Evolutionary conservation across 2,329 filamentous ascomycete species (phyloP).

Genomic region (Sarocladiaceae sp.): DNA sequence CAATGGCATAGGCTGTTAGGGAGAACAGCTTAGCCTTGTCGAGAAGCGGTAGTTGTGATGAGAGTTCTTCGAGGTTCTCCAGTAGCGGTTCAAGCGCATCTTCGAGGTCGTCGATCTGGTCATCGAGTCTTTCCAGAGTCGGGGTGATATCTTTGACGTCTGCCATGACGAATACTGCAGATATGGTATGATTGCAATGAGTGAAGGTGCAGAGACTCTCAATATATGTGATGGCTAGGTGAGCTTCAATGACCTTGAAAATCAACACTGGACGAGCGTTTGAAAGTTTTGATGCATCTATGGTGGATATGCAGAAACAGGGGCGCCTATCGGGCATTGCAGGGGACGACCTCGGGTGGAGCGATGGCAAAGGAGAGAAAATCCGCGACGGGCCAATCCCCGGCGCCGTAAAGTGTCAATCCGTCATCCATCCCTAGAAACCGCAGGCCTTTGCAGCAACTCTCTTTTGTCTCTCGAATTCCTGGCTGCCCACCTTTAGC

Average conservation of each 20-base stretch:
- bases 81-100: slow-evolving; percentile 69
- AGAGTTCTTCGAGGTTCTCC: slow-evolving; percentile 56
- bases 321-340: not conserved
- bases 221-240: not conserved
- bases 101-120: slow-evolving; percentile 73
- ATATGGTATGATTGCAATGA: not conserved
- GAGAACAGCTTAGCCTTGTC: slow-evolving; percentile 93
- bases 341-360: slow-evolving; percentile 2
- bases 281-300: not conserved
- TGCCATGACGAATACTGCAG: slow-evolving; percentile 25
- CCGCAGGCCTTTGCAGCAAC: not conserved
- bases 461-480: slow-evolving; percentile 7
- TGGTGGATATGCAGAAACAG: not conserved
- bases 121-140: slow-evolving; percentile 67
- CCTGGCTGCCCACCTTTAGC: too few species aligned
- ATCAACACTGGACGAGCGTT: not conserved
- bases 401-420: not conserved
- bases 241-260: not conserved
- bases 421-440: slow-evolving; percentile 5
- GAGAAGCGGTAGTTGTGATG: slow-evolving; percentile 78
- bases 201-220: not conserved
- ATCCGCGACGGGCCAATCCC: slow-evolving; percentile 4
- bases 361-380: slow-evolving; percentile 6
- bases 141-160: slow-evolving; percentile 52
- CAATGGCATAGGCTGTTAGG: slow-evolving; percentile 80